Evolutionary conservation across 768 basidiomycete genomes (phyloP).

Genomic region (Cantharellus anzutake): DNA sequence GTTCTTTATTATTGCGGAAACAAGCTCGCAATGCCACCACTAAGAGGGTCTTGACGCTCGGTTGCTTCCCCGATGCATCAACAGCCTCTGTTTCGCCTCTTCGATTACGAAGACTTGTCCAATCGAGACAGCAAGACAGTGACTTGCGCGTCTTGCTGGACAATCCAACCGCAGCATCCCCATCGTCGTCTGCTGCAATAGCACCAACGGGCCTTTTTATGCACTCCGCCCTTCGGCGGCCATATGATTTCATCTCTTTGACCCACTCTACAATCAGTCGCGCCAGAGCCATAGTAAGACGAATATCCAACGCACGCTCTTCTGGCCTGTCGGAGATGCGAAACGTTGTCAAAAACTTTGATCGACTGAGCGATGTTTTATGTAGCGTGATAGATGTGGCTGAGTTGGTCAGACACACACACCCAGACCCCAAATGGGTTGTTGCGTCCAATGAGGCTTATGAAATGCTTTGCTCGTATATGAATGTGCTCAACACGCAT

Average conservation of each 20-base stretch:
- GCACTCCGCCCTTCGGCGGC: conserved; percentile 51
- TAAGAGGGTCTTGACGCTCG: too few relatives aligned
- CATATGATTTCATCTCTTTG: conserved; percentile 47
- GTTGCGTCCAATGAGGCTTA: conserved; percentile 73
- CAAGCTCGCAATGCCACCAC: too few relatives aligned
- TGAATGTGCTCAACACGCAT: conserved; percentile 94
- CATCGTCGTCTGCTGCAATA: not conserved
- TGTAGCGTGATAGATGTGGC: conserved; percentile 95
- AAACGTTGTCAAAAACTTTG: conserved; percentile 86
- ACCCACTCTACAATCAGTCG: conserved; percentile 64
- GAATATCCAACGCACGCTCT: conserved; percentile 57
- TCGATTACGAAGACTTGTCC: too few relatives aligned
- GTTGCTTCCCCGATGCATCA: too few relatives aligned
- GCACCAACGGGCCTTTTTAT: conserved; percentile 64
- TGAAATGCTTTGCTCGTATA: conserved; percentile 84
- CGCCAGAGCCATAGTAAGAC: conserved; percentile 64
- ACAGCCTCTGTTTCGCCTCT: too few relatives aligned
- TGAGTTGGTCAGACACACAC: conserved; percentile 82
- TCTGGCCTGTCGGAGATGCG: conserved; percentile 48
- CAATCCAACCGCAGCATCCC: not conserved
- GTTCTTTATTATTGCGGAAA: too few relatives aligned
- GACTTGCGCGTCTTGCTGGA: not conserved
- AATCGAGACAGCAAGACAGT: not conserved
- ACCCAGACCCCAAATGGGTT: conserved; percentile 75
- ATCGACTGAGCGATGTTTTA: conserved; percentile 86